Evolutionary conservation across 805 yeast genomes (phyloP), one percentile per base, ranked within the genome.

Genomic region (Hanseniaspora occidentalis): DNA sequence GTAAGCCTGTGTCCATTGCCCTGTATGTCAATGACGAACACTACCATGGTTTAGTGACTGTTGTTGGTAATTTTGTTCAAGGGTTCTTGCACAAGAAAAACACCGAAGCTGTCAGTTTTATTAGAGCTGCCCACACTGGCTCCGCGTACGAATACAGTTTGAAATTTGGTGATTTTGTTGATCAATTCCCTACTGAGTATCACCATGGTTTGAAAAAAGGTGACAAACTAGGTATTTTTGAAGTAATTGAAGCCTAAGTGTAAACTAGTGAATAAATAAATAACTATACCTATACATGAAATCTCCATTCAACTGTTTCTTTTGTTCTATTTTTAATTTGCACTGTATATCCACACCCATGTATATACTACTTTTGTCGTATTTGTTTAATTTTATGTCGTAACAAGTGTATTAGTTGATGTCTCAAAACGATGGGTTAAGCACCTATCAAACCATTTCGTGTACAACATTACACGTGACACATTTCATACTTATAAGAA

Each of bases 61-160:
- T 52, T 22, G 57, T 54, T 23, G 64, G 63, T 35, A 52, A 48
- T 31, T 54, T 57, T 54, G 48, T 49, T n/a, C 64, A 60, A 45
- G 64, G 64, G 13, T 46, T 52, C 26, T 42, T 60, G 36, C 45
- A 51, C 31, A 52, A 56, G 42, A 52, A 53, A 19, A 37, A 43
- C 13, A 36, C 40, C 9, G 43, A 48, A 8, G 58, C 54, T 7
- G 39, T 57, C n/a, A 57, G 45, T 39, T 51, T 54, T 18, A 36
- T 60, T 11, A 58, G 63, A 49, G 38, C 41, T 20, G 41, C 35
- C 31, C 31, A 35, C 14, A 40, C 35, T 13, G 41, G 53, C 24
- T 40, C 47, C 14, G 51, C 52, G 38, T 38, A 40, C 16, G 46
- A 46, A 6, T 50, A 48, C 18, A 39, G 38, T 17, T 36, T 52